Base-by-base conservation (phyloP, 2,329 filamentous ascomycete species). In the Cordyceps javanica region DNA sequence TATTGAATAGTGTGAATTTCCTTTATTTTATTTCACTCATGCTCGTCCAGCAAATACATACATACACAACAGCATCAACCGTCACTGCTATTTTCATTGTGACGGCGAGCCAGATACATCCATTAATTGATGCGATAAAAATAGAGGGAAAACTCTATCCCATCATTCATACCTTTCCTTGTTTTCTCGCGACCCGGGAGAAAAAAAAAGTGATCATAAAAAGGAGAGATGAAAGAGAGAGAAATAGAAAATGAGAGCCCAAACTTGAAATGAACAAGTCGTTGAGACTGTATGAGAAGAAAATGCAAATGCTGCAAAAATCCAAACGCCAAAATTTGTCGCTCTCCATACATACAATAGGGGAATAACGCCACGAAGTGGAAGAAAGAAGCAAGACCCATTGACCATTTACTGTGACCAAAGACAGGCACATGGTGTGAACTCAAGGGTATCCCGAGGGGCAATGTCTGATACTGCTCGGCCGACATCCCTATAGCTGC, bases 401-500 rank as follows among this genome's bases (percentile, higher is more conserved):
- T 19, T 9, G 11, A 4, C 26, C 32, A 2, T 48, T 56, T 49
- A 56, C 36, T 56, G 53, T 44, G 74, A 80, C 80, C 80, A 82
- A 62, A 80, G 71, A 61, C 80, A 83, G 9, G 77, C 79, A 56
- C 80, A 83, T 36, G 76, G 71, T 57, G 76, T 81, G 57, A 81
- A 68, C 50, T 79, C 73, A 23, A 64, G 56, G 21, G n/a, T 28
- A 28, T 60, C 62, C 44, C 59, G 58, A 9, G 34, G 2, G 4
- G 13, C 23, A 6, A 57, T 13, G 16, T 38, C 21, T 13, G 13
- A 9, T 7, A 2, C 10, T 25, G 21, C 53, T 3, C 26, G 8
- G 16, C 36, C 28, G 8, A 28, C 14, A 5, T 46, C 21, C 23
- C 21, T 26, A n/a, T 34, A 16, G 23, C 16, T 41, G 25, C 21